Evolutionary conservation across 805 yeast species (phyloP), one percentile per base, ranked within the genome.

Genomic region (Candida nanaspora): DNA sequence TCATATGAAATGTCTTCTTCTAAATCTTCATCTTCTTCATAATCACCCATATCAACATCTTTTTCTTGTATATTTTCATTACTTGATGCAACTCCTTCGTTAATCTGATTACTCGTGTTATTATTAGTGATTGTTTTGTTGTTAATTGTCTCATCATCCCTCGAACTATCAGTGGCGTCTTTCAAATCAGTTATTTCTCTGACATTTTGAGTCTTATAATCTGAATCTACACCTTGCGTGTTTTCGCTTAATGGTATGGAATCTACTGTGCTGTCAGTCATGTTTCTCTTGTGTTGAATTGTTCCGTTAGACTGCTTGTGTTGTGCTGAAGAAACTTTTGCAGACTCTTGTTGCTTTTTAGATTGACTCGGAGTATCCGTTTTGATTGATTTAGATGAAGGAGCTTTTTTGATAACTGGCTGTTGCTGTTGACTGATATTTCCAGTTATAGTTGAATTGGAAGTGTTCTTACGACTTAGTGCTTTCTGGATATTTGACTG

Each of bases 401-500:
- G 29, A 4, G 23, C 13, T 27, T 31, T 33, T 10, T 39, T 31
- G 13, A 19, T 25, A 13, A 20, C 27, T 3, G 23, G 11, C 21
- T 35, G 16, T 11, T 37, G 36, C 15, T 20, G 15, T 30, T 20
- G 25, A 28, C 21, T 34, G 28, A 13, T 18, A 19, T 22, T n/a
- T 19, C 35, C 2, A 19, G 43, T 22, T 20, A 14, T 9, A 25
- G 10, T 34, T 13, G 14, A 4, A 15, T 6, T 8, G 9, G 21
- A 20, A 4, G 23, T n/a, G 8, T 9, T 8, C 25, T 15, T 20
- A 34, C 21, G 29, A 35, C 52, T 53, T 26, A 63, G 48, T 9
- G 66, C 64, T 39, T 50, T 59, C 43, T 61, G 65, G 28, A 63
- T 45, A 44, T 55, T 61, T 19, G 66, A 58, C 38, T 62, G 66